Conservation (phyloP, 2,329 filamentous ascomycete species). For the Aphanocladium album region DNA sequence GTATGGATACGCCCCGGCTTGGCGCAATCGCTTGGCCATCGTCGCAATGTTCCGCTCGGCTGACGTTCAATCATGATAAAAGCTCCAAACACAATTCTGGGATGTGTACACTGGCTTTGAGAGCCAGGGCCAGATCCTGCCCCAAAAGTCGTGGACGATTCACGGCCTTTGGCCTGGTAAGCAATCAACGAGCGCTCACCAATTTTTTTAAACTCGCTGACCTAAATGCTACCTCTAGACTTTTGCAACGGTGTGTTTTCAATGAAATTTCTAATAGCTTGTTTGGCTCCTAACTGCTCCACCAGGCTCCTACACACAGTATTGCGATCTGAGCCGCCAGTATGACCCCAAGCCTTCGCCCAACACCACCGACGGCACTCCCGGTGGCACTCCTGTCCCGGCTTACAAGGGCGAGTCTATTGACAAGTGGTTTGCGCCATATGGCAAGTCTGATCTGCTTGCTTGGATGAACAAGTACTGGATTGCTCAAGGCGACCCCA, state of each 20-base stretch:
- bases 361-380: conserved; percentile 56
- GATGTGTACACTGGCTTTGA: conserved; percentile 58
- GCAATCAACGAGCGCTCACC: conserved; percentile 4
- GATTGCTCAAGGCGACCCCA: conserved; percentile 53
- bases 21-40: neutral
- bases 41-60: neutral
- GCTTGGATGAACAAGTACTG: conserved; percentile 62
- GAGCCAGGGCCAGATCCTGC: conserved; percentile 51
- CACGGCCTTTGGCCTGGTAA: conserved; percentile 53
- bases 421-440: conserved; percentile 51
- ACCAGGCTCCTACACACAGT: conserved; percentile 57
- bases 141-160: conserved; percentile 52
- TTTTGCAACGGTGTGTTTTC: conserved; percentile 37
- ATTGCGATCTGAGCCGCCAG: conserved; percentile 60
- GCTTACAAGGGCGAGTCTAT: conserved; percentile 55
- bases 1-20: conserved; percentile 20
- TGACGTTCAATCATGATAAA: neutral
- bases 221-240: conserved; percentile 22
- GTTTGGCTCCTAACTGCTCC: neutral
- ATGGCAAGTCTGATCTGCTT: conserved; percentile 55
- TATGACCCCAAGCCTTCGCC: conserved; percentile 58
- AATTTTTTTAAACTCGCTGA: neutral
- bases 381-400: conserved; percentile 48
- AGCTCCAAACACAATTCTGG: conserved; percentile 61
- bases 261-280: too few species aligned